Percentiles rank a stretch among this genome's conserved stretches.
Evolutionary conservation across 140 eudicot genomes (phyloP).

Genomic region (Cichorium intybus): DNA sequence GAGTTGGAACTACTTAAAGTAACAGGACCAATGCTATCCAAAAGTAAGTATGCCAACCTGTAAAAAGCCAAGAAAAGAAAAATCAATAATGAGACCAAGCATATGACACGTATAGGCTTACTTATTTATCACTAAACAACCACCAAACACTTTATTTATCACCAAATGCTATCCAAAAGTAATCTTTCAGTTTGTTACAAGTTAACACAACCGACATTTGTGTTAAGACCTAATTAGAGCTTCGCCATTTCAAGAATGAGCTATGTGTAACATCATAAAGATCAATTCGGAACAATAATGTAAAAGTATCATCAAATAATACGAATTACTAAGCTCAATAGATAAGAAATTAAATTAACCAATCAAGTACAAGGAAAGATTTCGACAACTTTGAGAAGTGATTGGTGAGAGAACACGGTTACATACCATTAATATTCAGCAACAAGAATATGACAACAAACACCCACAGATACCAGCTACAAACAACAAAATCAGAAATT

Average conservation of each 20-base stretch:
- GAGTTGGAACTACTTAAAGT: conserved; percentile 47
- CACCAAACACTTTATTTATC: too few relatives aligned
- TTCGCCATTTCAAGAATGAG: too few relatives aligned
- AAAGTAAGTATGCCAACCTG: conserved; percentile 71
- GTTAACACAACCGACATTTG: too few relatives aligned
- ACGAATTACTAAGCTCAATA: too few relatives aligned
- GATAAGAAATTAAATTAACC: background rate
- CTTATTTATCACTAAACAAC: too few relatives aligned
- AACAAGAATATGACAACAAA: conserved; percentile 56
- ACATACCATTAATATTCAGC: conserved; percentile 62
- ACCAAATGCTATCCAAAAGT: too few relatives aligned
- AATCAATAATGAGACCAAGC: background rate
- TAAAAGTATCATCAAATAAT: too few relatives aligned
- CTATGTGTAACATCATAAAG: too few relatives aligned
- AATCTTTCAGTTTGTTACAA: too few relatives aligned
- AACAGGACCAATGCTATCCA: conserved; percentile 62
- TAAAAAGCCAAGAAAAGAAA: conserved; percentile 9
- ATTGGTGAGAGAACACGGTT: background rate
- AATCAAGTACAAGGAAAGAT: background rate
- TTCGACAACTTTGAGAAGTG: background rate
- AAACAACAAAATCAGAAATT: conserved; percentile 4
- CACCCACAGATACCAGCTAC: conserved; percentile 82
- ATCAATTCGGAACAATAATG: too few relatives aligned
- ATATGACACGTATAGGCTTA: too few relatives aligned
- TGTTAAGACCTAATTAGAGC: too few relatives aligned